phyloP scores from a whole-genome alignment of 106 monocot genomes.

The Apostasia ramifera region DNA sequence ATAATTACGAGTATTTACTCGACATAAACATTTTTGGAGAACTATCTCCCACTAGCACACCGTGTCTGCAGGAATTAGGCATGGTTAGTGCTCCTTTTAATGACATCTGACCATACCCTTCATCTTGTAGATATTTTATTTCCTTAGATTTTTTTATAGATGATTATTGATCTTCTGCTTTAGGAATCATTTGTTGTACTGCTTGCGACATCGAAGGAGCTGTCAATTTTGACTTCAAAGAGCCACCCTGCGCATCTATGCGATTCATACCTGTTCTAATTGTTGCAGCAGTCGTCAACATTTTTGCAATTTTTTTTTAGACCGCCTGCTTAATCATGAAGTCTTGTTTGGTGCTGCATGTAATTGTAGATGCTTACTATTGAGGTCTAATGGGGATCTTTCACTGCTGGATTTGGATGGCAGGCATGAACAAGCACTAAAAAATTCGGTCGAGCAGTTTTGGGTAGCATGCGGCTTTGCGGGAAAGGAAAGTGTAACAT shows the following conservation, averaged over 20 bases:
- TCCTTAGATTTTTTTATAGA: conserved; percentile 5
- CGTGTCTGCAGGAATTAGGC: conserved; percentile 64
- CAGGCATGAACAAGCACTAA: conserved; percentile 80
- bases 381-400: conserved; percentile 93
- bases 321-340: no score
- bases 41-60: conserved; percentile 62
- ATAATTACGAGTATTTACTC: no score
- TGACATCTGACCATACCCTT: not conserved
- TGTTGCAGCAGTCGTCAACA: conserved; percentile 31
- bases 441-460: conserved; percentile 83
- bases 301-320: not conserved
- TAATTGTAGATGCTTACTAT: conserved; percentile 64
- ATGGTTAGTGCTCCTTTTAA: not conserved
- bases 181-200: conserved; percentile 72
- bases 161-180: conserved; percentile 13
- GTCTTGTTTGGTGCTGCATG: no score
- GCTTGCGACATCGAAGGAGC: conserved; percentile 93
- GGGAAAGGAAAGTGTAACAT: conserved; percentile 26
- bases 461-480: conserved; percentile 93
- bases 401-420: conserved; percentile 98
- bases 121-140: not conserved
- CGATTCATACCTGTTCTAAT: conserved; percentile 69
- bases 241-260: conserved; percentile 85
- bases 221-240: conserved; percentile 97
- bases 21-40: conserved; percentile 58